Base-by-base conservation (phyloP, 2,329 filamentous ascomycete species). In the Talaromyces islandicus region DNA sequence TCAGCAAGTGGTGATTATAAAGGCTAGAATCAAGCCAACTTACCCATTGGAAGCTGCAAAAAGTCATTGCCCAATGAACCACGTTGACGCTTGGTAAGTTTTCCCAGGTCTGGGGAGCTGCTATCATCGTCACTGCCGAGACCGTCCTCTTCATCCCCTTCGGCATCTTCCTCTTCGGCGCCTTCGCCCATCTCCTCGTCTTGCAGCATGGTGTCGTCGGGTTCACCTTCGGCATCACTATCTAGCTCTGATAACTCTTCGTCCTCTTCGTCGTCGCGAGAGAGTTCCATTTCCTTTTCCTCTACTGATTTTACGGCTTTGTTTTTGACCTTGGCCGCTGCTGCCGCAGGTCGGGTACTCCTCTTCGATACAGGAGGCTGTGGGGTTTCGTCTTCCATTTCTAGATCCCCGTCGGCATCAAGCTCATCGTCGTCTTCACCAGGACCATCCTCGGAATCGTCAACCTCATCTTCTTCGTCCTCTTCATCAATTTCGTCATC, bases 51-150 rank as follows among this genome's bases (percentile, higher is more conserved):
- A 9, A 87, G 74, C 54, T 79, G 76, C 64, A 81, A 67, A 62
- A 80, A 79, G 63, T 76, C 73, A 73, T 80, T 80, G 19, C 78
- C 78, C 56, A 86, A 80, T 57, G 84, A 80, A 2, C 85, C 85
- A 58, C 87, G 78, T 74, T 91, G 88, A 56, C 88, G 79, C 67
- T 87, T 85, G 17, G 88, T 91, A 73, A 89, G 78, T 69, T 86
- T 88, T 70, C 77, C 85, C 25, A 85, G 73, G 68, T 90, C 86
- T 3, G 85, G 85, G 0, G 85, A 87, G 46, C 81, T 82, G 54
- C 80, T 77, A 57, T 77, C 78, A 51, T 75, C 77, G 25, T 81
- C 78, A 56, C 70, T 72, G 66, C 77, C 70, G 60, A 73, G 71
- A 25, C 80, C 79, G 54, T 76, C 74, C 9, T 75, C 69, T 54